These are phyloP conservation scores for Exophiala dermatitidis DNA, from an alignment of 2,329 filamentous ascomycete genomes.

Conservation along the genomic window DNA sequence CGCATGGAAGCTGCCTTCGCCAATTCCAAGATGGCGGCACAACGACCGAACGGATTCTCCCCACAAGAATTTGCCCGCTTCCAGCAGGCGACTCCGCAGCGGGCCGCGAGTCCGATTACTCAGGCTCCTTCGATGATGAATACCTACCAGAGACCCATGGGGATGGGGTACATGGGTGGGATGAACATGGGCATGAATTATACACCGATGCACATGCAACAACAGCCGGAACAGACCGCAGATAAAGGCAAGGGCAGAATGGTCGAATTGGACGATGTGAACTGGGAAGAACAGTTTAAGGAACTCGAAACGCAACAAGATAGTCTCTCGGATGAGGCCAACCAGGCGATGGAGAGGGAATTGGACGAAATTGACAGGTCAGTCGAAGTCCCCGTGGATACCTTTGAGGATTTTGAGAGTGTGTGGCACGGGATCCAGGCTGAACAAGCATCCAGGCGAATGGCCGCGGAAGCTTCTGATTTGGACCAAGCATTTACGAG, in stretches of 20 bases:
- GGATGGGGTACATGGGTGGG: slow-evolving; percentile 36
- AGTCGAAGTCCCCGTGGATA: slow-evolving; percentile 64
- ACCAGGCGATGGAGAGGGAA: slow-evolving; percentile 73
- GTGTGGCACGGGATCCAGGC: slow-evolving; percentile 49
- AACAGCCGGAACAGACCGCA: slow-evolving; percentile 36
- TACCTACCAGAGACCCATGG: slow-evolving; percentile 41
- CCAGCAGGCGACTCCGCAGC: slow-evolving; percentile 50
- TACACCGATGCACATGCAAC: slow-evolving; percentile 43
- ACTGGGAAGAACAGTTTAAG: slow-evolving; percentile 96
- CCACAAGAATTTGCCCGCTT: slow-evolving; percentile 84
- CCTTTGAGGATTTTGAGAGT: slow-evolving; percentile 81
- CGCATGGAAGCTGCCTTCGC: slow-evolving; percentile 64
- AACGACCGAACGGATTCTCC: slow-evolving; percentile 56
- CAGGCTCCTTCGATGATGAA: slow-evolving; percentile 52
- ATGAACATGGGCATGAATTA: slow-evolving; percentile 51
- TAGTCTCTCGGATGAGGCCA: slow-evolving; percentile 56
- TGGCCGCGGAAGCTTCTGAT: slow-evolving; percentile 58
- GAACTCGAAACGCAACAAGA: slow-evolving; percentile 51
- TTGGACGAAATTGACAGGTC: slow-evolving; percentile 83
- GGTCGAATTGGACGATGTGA: slow-evolving; percentile 84
- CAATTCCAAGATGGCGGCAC: slow-evolving; percentile 31
- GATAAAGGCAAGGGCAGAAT: slow-evolving; percentile 76
- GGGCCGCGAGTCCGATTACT: slow-evolving; percentile 52
- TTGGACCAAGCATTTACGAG: slow-evolving; percentile 54
- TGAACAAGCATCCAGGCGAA: slow-evolving; percentile 46